Evolutionary conservation across 177 flowering plant genomes (phyloP).

Genomic region (Vitis hybrid): DNA sequence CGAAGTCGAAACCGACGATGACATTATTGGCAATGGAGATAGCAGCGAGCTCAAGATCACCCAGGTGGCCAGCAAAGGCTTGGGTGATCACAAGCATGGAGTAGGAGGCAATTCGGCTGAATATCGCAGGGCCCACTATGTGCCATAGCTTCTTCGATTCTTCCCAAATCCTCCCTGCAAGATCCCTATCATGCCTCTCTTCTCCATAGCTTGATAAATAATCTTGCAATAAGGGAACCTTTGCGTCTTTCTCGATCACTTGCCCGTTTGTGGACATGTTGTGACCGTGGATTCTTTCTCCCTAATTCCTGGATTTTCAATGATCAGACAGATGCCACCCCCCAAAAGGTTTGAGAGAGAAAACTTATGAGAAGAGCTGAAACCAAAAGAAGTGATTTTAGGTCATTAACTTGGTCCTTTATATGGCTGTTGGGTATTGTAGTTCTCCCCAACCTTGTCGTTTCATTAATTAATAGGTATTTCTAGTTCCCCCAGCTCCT

Average conservation of each 20-base stretch:
- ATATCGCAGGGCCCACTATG: constrained; percentile 60
- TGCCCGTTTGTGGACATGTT: constrained; percentile 11
- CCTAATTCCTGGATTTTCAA: background rate
- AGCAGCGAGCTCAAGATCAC: constrained; percentile 61
- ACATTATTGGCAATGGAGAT: constrained; percentile 51
- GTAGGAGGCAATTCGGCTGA: constrained; percentile 48
- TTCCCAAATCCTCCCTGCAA: constrained; percentile 32
- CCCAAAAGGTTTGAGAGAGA: background rate
- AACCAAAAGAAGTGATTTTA: too few relatives aligned
- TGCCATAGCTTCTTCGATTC: constrained; percentile 72
- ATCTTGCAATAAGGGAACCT: constrained; percentile 19
- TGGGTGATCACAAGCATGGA: constrained; percentile 58
- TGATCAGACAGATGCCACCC: background rate
- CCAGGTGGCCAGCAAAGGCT: constrained; percentile 65
- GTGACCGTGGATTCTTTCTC: too few relatives aligned
- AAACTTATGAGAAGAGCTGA: too few relatives aligned
- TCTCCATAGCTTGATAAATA: background rate
- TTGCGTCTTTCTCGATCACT: constrained; percentile 8
- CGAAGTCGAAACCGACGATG: constrained; percentile 52
- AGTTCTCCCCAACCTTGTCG: too few relatives aligned
- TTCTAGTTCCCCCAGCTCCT: too few relatives aligned
- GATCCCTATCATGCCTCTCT: constrained; percentile 12
- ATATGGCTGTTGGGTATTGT: too few relatives aligned
- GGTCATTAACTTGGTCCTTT: too few relatives aligned
- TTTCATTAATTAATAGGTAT: too few relatives aligned